Conservation (phyloP, 1,284 basidiomycete species). For the Agaricales sp. region DNA sequence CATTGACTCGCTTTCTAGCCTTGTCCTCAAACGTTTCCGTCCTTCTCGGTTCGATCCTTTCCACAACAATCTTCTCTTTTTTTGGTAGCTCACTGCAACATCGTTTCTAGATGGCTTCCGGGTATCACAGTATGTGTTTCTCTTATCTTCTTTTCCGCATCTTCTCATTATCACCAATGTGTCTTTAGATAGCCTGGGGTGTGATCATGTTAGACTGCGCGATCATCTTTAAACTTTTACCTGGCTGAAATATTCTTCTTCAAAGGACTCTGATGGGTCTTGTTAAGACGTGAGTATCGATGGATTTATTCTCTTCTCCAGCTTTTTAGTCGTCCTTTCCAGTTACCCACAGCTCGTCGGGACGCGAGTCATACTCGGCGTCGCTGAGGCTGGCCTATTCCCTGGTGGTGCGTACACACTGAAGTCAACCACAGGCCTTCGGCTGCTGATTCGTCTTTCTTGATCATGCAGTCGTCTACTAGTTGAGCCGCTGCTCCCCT, state of each 20-base stretch:
- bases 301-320: background rate
- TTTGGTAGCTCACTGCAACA: background rate
- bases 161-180: background rate
- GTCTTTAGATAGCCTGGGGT: constrained; percentile 34
- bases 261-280: constrained; percentile 55
- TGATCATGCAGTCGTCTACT: constrained; percentile 44
- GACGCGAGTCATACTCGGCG: constrained; percentile 46
- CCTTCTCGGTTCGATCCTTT: constrained; percentile 32
- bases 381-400: constrained; percentile 62
- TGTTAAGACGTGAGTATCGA: constrained; percentile 44
- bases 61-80: background rate
- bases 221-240: background rate
- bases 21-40: constrained; percentile 38
- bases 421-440: background rate
- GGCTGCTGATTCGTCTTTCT: background rate
- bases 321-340: background rate
- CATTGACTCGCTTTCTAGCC: constrained; percentile 36
- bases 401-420: constrained; percentile 31
- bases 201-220: constrained; percentile 28
- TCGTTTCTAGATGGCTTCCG: constrained; percentile 30
- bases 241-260: background rate
- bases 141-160: background rate
- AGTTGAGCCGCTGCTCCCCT: constrained; percentile 19
- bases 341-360: constrained; percentile 56
- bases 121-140: constrained; percentile 29